Conservation (phyloP, 371 early-diverging fungal species). For the Syncephalastrum monosporum region DNA sequence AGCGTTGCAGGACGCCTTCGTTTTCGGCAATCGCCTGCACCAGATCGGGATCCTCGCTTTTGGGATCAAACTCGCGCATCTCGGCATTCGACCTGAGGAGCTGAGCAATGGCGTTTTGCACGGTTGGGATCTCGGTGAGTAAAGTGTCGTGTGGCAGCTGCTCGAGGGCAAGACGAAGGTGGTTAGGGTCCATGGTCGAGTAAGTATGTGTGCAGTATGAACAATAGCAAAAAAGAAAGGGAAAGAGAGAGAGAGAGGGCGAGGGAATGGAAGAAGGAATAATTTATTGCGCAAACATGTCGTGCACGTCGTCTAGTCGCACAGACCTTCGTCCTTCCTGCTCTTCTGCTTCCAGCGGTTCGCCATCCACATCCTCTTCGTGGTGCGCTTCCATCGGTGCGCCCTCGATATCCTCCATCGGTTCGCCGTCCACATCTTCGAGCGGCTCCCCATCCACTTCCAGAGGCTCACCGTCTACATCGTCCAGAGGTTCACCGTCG, state of each 20-base stretch:
- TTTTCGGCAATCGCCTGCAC: conserved; percentile 39
- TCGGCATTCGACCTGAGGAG: conserved; percentile 36
- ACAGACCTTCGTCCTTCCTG: too few relatives aligned
- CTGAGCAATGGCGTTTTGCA: conserved; percentile 44
- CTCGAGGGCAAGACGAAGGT: conserved; percentile 19
- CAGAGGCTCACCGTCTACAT: conserved; percentile 43
- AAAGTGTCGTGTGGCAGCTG: conserved; percentile 35
- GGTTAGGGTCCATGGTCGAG: too few relatives aligned
- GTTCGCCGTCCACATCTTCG: conserved; percentile 38
- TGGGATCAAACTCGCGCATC: conserved; percentile 42
- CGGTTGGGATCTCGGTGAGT: conserved; percentile 37
- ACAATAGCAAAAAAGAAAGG: conserved; percentile 21
- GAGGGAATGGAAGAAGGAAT: too few relatives aligned
- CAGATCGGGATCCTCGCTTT: conserved; percentile 25
- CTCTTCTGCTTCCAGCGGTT: conserved; percentile 21
- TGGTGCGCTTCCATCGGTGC: conserved; percentile 20
- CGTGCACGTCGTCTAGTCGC: too few relatives aligned
- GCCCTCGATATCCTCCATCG: conserved; percentile 43
- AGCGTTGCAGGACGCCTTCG: conserved; percentile 29
- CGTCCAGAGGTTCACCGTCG: conserved; percentile 9
- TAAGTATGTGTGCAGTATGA: too few relatives aligned
- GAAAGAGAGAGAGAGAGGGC: too few relatives aligned
- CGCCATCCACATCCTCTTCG: conserved; percentile 29
- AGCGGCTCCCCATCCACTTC: conserved; percentile 22
- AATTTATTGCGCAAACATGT: too few relatives aligned